phyloP scores from a whole-genome alignment of 2,329 filamentous ascomycete species.

The Fusarium sulawesiense region DNA sequence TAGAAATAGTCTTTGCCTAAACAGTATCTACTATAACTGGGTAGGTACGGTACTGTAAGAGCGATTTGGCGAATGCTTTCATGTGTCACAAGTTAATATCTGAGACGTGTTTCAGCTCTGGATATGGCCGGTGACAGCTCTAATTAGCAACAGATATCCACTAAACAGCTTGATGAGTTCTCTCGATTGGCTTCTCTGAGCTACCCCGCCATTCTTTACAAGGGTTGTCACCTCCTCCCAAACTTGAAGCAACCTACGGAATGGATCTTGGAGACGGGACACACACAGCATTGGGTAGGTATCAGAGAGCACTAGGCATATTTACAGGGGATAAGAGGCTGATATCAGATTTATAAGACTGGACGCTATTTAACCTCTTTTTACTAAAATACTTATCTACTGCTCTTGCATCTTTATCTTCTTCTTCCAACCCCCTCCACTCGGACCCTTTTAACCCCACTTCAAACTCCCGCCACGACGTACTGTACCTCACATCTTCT shows the following conservation, averaged over 20 bases:
- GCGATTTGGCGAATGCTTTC: background rate
- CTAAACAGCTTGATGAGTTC: conserved; percentile 7
- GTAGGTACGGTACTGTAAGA: background rate
- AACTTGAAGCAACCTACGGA: conserved; percentile 24
- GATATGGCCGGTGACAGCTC: conserved; percentile 19
- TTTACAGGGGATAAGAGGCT: conserved; percentile 1
- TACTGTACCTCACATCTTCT: conserved; percentile 12
- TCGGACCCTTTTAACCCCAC: conserved; percentile 38
- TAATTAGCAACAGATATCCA: conserved; percentile 29
- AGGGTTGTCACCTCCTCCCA: conserved; percentile 23
- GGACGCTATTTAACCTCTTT: conserved; percentile 1
- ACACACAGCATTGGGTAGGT: conserved; percentile 5
- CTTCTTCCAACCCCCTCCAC: conserved; percentile 24
- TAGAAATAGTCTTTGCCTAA: background rate
- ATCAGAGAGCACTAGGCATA: background rate
- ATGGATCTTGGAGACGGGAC: conserved; percentile 1
- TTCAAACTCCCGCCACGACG: conserved; percentile 26
- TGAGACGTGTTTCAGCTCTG: conserved; percentile 42
- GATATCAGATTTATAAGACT: background rate
- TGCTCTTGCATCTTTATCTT: conserved; percentile 9
- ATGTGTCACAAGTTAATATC: conserved; percentile 37
- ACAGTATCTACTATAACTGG: background rate
- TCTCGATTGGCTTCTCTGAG: conserved; percentile 19
- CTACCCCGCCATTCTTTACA: conserved; percentile 38
- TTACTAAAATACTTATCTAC: background rate